Conservation (phyloP, 345 rosid genomes). For the Xanthoceras sorbifolium region DNA sequence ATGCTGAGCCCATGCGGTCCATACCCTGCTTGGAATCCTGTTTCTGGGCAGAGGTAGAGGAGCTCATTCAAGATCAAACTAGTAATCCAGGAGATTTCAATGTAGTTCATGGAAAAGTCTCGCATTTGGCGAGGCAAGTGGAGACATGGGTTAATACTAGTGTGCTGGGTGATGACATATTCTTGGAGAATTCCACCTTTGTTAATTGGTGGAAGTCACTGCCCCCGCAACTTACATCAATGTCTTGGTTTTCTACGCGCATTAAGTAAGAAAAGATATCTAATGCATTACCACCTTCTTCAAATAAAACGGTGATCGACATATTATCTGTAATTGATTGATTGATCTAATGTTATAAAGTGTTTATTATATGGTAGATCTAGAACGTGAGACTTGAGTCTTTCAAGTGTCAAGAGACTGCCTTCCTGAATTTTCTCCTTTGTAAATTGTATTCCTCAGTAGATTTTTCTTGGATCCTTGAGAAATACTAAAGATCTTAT, state of each 20-base stretch:
- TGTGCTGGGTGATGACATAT: conserved; percentile 38
- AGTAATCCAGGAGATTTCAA: neutral
- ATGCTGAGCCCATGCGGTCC: conserved; percentile 20
- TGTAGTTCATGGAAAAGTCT: conserved; percentile 18
- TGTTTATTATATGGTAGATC: neutral
- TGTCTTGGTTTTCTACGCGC: conserved; percentile 12
- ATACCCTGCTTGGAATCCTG: conserved; percentile 48
- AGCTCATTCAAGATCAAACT: conserved; percentile 44
- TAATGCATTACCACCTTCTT: neutral
- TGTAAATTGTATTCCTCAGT: too few relatives aligned
- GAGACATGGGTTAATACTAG: conserved; percentile 31
- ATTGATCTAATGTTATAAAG: neutral
- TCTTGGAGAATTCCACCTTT: conserved; percentile 52
- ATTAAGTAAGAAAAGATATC: neutral
- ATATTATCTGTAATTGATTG: neutral
- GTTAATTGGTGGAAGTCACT: conserved; percentile 47
- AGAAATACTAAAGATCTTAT: neutral
- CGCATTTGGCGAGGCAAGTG: conserved; percentile 23
- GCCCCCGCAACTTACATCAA: conserved; percentile 25
- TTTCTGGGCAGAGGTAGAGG: conserved; percentile 86
- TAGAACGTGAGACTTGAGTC: neutral
- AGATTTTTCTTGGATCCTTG: neutral
- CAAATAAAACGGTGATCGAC: neutral
- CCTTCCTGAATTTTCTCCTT: neutral
- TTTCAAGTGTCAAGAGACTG: neutral